Percentiles rank a stretch among this genome's conserved stretches.
Evolutionary conservation across 192 early-diverging fungal genomes (phyloP).

Genomic region (Coemansia umbellata): DNA sequence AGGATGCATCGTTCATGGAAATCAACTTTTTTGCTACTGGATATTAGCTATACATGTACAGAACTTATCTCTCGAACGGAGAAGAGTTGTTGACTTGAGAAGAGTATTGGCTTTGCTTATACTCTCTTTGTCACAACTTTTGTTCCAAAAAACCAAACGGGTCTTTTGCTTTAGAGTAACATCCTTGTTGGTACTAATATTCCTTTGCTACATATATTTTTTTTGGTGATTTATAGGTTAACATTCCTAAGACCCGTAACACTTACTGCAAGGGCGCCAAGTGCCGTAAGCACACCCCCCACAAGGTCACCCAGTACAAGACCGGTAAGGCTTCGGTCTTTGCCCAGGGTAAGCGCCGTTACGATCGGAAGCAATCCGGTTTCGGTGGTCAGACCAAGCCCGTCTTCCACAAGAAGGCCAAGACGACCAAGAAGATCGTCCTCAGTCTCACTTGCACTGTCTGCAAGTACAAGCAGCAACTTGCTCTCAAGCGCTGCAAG

Average conservation of each 20-base stretch:
- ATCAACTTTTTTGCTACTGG: too few species aligned
- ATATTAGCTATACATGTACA: too few species aligned
- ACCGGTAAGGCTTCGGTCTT: conserved; percentile 98
- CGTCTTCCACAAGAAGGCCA: conserved; percentile 99
- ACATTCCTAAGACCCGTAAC: conserved; percentile 99
- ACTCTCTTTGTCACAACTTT: too few species aligned
- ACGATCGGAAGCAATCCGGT: conserved; percentile 98
- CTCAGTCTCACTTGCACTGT: conserved; percentile 97
- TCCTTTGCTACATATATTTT: not conserved
- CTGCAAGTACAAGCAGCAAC: conserved; percentile 99
- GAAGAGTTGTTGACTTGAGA: too few species aligned
- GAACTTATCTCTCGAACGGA: too few species aligned
- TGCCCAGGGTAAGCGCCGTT: conserved; percentile 97
- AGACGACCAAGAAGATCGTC: conserved; percentile 99
- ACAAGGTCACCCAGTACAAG: conserved; percentile 99
- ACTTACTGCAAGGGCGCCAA: conserved; percentile 98
- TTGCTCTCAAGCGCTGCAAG: conserved; percentile 98
- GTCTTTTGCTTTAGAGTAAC: too few species aligned
- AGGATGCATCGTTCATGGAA: too few species aligned
- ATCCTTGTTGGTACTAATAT: too few species aligned
- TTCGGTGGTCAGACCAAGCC: conserved; percentile 99
- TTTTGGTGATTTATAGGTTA: conserved; percentile 61
- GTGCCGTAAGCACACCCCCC: conserved; percentile 98
- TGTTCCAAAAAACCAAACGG: too few species aligned
- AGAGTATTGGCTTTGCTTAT: too few species aligned